phyloP scores from a whole-genome alignment of 768 basidiomycete species.

The Termitomyces sp. region DNA sequence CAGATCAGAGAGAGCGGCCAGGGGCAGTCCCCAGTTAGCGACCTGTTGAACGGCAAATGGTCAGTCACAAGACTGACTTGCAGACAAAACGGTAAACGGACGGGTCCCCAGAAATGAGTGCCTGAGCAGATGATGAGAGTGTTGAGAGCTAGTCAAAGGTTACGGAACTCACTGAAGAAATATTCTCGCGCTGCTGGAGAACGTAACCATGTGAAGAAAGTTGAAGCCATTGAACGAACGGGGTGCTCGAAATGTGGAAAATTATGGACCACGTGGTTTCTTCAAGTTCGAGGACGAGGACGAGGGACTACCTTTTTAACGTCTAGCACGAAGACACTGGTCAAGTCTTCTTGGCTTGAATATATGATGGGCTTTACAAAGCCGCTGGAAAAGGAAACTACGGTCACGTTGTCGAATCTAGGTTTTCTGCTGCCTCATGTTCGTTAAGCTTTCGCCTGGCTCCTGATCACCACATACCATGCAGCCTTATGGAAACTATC shows the following conservation, averaged over 20 bases:
- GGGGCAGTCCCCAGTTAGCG: constrained; percentile 97
- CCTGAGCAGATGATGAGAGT: constrained; percentile 39
- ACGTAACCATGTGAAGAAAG: constrained; percentile 84
- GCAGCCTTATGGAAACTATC: constrained; percentile 35
- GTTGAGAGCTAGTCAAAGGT: not conserved
- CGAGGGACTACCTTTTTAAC: not conserved
- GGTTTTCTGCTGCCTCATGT: constrained; percentile 4
- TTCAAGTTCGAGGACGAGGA: not conserved
- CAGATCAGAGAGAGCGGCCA: constrained; percentile 90
- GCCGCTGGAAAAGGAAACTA: constrained; percentile 30
- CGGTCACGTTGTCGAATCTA: constrained; percentile 18
- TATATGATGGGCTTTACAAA: not conserved
- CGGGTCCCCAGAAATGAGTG: constrained; percentile 98
- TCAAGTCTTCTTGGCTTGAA: not conserved
- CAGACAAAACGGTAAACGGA: constrained; percentile 38
- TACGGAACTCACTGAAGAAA: constrained; percentile 76
- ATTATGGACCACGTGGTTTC: constrained; percentile 14
- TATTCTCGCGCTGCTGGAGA: constrained; percentile 91
- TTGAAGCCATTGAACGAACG: constrained; percentile 61
- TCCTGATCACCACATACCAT: constrained; percentile 16
- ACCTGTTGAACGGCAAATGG: constrained; percentile 45
- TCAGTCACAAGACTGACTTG: not conserved
- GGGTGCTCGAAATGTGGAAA: not conserved
- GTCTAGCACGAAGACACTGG: not conserved
- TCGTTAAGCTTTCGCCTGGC: not conserved